Conservation (phyloP, 257 asterid genomes). For the Osmanthus fragrans region DNA sequence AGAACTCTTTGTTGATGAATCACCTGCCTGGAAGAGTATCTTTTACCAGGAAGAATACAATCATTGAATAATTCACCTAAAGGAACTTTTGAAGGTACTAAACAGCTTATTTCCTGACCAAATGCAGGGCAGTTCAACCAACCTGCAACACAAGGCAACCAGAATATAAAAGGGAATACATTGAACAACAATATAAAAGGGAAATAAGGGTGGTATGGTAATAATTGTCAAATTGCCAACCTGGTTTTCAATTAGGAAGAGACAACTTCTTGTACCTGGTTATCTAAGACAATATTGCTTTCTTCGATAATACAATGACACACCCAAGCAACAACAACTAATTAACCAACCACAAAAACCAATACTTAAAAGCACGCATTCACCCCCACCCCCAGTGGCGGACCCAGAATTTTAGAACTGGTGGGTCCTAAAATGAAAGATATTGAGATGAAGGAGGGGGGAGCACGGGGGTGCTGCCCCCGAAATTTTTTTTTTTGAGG, state of each 20-base stretch:
- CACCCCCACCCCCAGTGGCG: too few species aligned
- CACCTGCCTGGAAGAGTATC: constrained; percentile 96
- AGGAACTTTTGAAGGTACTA: constrained; percentile 97
- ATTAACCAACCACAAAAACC: background rate
- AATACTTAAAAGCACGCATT: background rate
- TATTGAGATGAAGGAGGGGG: too few species aligned
- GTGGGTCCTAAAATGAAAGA: too few species aligned
- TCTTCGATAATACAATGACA: background rate
- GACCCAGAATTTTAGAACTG: too few species aligned
- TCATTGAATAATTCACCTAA: constrained; percentile 81
- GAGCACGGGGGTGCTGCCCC: too few species aligned
- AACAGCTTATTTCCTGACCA: constrained; percentile 72
- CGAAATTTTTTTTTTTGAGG: too few species aligned
- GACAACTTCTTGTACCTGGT: background rate
- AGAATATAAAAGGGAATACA: constrained; percentile 1
- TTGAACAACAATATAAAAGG: constrained; percentile 2
- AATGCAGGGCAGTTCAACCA: constrained; percentile 90
- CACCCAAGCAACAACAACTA: background rate
- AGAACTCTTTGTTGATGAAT: constrained; percentile 73
- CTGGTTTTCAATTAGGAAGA: constrained; percentile 2
- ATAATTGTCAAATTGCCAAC: constrained; percentile 7
- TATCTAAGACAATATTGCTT: background rate
- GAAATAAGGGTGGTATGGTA: constrained; percentile 7
- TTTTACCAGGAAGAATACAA: constrained; percentile 71
- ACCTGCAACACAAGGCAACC: constrained; percentile 50